phyloP scores from a whole-genome alignment of 108 stramenopile species.

The Discostella stelligeroides region DNA sequence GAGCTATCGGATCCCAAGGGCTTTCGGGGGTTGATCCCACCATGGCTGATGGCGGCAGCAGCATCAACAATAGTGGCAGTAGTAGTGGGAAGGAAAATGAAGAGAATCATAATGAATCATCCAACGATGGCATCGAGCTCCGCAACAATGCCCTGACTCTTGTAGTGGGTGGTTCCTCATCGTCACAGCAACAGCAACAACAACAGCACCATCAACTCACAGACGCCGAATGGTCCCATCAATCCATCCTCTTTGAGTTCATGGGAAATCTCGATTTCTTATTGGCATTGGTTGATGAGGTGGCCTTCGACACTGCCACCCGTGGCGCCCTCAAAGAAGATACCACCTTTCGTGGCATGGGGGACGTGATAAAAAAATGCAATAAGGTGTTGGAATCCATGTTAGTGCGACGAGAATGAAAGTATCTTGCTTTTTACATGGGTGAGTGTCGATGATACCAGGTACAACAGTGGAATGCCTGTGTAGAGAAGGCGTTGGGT shows the following conservation, averaged over 20 bases:
- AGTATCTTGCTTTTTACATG: slow-evolving; percentile 79
- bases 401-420: slow-evolving; percentile 75
- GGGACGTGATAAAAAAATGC: slow-evolving; percentile 89
- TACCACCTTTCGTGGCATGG: slow-evolving; percentile 76
- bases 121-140: no score
- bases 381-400: slow-evolving; percentile 84
- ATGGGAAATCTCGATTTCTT: slow-evolving; percentile 85
- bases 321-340: slow-evolving; percentile 87
- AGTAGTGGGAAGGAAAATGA: not conserved
- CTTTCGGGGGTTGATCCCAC: slow-evolving; percentile 28
- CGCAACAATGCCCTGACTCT: no score
- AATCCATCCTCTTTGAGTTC: slow-evolving; percentile 73
- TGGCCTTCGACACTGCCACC: slow-evolving; percentile 84
- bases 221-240: slow-evolving; percentile 49
- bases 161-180: no score
- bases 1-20: slow-evolving; percentile 62
- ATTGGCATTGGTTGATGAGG: slow-evolving; percentile 82
- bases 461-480: slow-evolving; percentile 73
- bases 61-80: not conserved
- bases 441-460: slow-evolving; percentile 56
- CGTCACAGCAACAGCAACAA: not conserved
- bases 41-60: no score
- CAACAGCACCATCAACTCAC: not conserved
- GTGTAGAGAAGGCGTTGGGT: slow-evolving; percentile 86
- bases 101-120: no score